These are phyloP conservation scores for Thelonectria olida DNA, from an alignment of 2,329 filamentous ascomycete species.

Conservation along the genomic window DNA sequence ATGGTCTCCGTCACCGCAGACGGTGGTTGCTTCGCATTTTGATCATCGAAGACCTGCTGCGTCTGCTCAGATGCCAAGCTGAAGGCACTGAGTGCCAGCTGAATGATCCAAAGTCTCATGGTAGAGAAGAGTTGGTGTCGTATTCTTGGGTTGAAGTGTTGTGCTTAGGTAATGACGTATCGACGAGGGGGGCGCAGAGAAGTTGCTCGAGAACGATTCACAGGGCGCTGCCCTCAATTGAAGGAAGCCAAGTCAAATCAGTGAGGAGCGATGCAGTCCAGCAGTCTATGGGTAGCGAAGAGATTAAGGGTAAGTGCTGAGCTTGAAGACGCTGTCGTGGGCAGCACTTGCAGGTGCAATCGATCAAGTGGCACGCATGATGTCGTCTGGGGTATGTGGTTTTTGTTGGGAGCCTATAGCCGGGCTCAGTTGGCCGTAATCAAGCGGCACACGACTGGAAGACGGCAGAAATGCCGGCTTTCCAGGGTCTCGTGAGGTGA, in stretches of 20 bases:
- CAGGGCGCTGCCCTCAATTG: slow-evolving; percentile 1
- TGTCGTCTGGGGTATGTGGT: slow-evolving; percentile 3
- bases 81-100: slow-evolving; percentile 26
- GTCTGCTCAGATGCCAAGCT: slow-evolving; percentile 19
- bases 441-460: neutral
- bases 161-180: neutral
- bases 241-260: neutral
- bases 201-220: neutral
- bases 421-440: neutral
- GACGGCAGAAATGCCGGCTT: slow-evolving; percentile 3
- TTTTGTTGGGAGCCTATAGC: slow-evolving; percentile 12
- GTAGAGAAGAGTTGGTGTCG: neutral
- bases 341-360: slow-evolving; percentile 11
- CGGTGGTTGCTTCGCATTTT: neutral
- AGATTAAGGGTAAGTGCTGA: neutral
- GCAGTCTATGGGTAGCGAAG: neutral
- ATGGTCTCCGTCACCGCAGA: slow-evolving; percentile 46
- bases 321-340: neutral
- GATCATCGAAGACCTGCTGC: slow-evolving; percentile 23
- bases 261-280: neutral
- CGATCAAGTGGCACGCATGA: slow-evolving; percentile 18
- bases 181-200: neutral
- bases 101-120: slow-evolving; percentile 25
- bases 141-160: slow-evolving; percentile 20
- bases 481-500: slow-evolving; percentile 34